Base-by-base conservation (phyloP, 805 yeast genomes). In the Saturnispora ahearnii region DNA sequence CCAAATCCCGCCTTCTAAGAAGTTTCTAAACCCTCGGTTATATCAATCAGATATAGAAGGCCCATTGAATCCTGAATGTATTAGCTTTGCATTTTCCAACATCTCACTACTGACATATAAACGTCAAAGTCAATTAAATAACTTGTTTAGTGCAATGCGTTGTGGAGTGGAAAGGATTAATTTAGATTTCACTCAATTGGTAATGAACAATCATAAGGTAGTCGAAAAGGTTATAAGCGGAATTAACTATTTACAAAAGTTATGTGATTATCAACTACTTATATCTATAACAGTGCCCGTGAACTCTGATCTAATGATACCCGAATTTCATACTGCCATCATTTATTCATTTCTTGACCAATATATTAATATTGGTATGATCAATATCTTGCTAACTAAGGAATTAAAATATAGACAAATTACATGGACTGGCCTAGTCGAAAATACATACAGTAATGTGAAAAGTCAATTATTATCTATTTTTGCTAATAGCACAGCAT, bases 181-280 rank as follows among this genome's bases (percentile, higher is more conserved):
- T 26, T 36, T 45, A 34, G 47, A 45, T 36, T 45, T 45, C 26
- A 45, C 47, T 10, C 47, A 45, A 22, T 12, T 45, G 28, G 34
- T 41, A 1, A 15, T 21, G 5, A 33, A 45, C 9, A 26, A 18
- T 28, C 15, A 45, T 8, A 8, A 30, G 9, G 41, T 45, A 10
- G 41, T 45, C 18, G 24, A 28, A n/a, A 45, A 45, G 36, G 42
- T 45, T 7, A 34, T 45, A 10, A 15, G 9, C 22, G 47, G 31
- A 29, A 37, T 45, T n/a, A 45, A 34, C n/a, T 28, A 45, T 36
- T 8, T 45, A 4, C 47, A 45, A 29, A 45, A 36, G 6, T 9
- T 24, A 3, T 22, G 41, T 30, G 15, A 36, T 18, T 45, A 34
- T 28, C 26, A 34, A 10, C 29, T 45, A 11, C 26, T 45, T n/a